A percentile compares a stretch with the other conserved stretches of the same genome.
Conservation (phyloP, 345 rosid genomes). For the Boechera divaricarpa region DNA sequence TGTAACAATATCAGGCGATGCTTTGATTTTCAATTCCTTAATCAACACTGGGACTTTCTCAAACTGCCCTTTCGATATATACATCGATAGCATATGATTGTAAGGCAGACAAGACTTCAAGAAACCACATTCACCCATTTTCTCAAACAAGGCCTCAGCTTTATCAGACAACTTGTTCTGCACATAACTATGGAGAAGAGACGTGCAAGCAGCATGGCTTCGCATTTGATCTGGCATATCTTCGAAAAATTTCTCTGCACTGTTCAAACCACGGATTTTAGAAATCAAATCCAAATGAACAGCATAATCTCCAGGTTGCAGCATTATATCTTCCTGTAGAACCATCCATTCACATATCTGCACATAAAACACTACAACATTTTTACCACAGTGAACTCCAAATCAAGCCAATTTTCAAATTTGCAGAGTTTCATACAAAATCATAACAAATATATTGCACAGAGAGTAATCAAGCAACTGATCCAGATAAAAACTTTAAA, state of each 20-base stretch:
- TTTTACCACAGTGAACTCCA: slow-evolving; percentile 25
- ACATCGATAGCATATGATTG: slow-evolving; percentile 78
- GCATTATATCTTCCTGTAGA: slow-evolving; percentile 67
- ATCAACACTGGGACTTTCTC: slow-evolving; percentile 63
- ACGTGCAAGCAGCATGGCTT: slow-evolving; percentile 63
- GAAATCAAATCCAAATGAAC: slow-evolving; percentile 87
- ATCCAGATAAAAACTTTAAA: background rate
- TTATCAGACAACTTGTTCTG: slow-evolving; percentile 58
- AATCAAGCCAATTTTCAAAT: background rate
- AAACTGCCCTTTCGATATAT: slow-evolving; percentile 57
- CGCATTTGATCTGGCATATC: slow-evolving; percentile 79
- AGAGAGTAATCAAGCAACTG: no score
- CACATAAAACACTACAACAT: slow-evolving; percentile 14
- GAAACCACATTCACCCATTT: slow-evolving; percentile 78
- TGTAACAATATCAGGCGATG: slow-evolving; percentile 75
- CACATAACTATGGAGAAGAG: slow-evolving; percentile 87
- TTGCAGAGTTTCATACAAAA: no score
- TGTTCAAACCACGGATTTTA: slow-evolving; percentile 75
- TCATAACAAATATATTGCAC: no score
- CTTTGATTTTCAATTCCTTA: slow-evolving; percentile 61
- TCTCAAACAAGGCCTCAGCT: slow-evolving; percentile 82
- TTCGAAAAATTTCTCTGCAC: slow-evolving; percentile 92
- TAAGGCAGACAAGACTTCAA: slow-evolving; percentile 67
- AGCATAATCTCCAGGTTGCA: slow-evolving; percentile 86
- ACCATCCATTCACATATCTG: slow-evolving; percentile 98